Conservation (phyloP, 495 filamentous ascomycete genomes). For the Podospora pseudopauciseta region DNA sequence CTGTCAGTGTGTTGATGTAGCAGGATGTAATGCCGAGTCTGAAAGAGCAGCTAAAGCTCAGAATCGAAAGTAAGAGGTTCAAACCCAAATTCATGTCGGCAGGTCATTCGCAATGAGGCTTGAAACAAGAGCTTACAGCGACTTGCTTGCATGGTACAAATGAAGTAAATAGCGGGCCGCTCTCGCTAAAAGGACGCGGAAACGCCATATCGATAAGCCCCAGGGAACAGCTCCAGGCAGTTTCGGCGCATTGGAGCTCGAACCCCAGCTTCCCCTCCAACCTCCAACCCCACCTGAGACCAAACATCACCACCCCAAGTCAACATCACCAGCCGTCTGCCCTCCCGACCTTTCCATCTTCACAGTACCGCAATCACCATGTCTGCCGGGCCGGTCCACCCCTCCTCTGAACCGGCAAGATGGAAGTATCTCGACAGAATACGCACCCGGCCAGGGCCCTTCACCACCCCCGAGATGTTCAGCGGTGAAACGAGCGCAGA, state of each 20-base stretch:
- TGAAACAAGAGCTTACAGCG: neutral
- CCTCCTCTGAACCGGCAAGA: constrained; percentile 27
- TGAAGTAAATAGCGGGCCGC: neutral
- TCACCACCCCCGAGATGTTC: constrained; percentile 67
- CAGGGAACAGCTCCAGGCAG: too few relatives aligned
- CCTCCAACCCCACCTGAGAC: neutral
- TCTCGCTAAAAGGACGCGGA: neutral
- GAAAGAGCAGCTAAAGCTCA: neutral
- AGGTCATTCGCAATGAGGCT: neutral
- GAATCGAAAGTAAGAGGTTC: neutral
- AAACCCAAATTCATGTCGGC: neutral
- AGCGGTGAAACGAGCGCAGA: constrained; percentile 58
- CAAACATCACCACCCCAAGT: neutral
- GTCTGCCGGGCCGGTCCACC: constrained; percentile 25
- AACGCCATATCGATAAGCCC: too few relatives aligned
- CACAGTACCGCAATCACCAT: constrained; percentile 18
- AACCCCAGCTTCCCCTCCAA: neutral
- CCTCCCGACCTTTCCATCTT: neutral
- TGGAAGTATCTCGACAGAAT: constrained; percentile 76
- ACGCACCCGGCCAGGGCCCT: constrained; percentile 71
- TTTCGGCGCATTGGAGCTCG: neutral
- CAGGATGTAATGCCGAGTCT: too few relatives aligned
- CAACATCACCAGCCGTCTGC: neutral
- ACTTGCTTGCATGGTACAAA: neutral
- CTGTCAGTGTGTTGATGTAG: neutral